Evolutionary conservation across 1,284 basidiomycete genomes (phyloP), one percentile per base, ranked within the genome.

Genomic region (Coniferiporia weirii): DNA sequence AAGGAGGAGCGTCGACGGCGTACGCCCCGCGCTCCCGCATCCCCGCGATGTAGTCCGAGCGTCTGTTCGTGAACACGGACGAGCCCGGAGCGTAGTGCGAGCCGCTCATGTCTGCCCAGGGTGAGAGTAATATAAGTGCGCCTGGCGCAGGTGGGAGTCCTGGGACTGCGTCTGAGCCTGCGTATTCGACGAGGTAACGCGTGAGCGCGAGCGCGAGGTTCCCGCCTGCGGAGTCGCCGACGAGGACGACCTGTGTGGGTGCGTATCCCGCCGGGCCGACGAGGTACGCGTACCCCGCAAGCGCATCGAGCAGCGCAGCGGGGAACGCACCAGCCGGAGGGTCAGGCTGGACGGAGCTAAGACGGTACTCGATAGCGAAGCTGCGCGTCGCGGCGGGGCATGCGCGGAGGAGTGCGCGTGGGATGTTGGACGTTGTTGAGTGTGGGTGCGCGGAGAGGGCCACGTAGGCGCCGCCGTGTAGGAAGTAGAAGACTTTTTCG

Each of bases 191-290:
- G 40, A 74, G 66, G 60, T 73, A 73, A 4, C 70, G 70, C 5
- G 64, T 64, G 20, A 74, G 63, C 4, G 76, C 77, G 4, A 81
- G 66, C 0, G 75, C 77, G n/a, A 83, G 69, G 64, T 81, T 79
- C 0, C 75, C 80, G 1, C 83, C 83, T 0, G 83, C 82, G 13
- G 77, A 80, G 66, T 85, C 82, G 13, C 83, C 83, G 3, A 70
- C 71, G 19, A 85, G 45, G 36, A 80, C 66, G 60, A 85, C 76
- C 65, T 82, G 75, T 10, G 70, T 64, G 9, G 77, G 73, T 3
- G 65, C 57, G 57, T 81, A 75, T 0, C 72, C 71, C 35, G 75
- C 67, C 0, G 66, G 65, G 19, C 64, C 55, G 27, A 79, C 71
- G 15, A 81, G 72, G 63, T 80, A 76, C 53, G 68, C 65, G 64